These are phyloP conservation scores for Ophiocordyceps australis DNA, from an alignment of 2,329 filamentous ascomycete genomes.

Conservation along the genomic window DNA sequence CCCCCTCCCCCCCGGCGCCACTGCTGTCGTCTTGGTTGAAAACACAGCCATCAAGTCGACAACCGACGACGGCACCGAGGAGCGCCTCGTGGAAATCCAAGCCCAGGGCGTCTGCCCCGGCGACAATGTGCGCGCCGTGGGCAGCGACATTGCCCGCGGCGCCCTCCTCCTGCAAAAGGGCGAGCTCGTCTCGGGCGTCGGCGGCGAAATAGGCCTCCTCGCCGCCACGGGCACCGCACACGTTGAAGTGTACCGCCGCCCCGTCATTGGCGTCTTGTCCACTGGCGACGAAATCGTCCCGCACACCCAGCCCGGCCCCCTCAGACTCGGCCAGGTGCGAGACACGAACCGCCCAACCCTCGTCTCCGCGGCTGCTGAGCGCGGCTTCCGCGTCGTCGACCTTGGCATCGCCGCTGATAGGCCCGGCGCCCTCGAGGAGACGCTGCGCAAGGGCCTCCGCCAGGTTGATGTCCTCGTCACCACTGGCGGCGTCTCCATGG, in stretches of 20 bases:
- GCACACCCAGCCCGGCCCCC: slow-evolving; percentile 40
- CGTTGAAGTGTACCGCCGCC: slow-evolving; percentile 57
- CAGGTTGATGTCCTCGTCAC: slow-evolving; percentile 72
- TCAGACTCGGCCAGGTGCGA: slow-evolving; percentile 69
- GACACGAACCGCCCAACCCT: slow-evolving; percentile 87
- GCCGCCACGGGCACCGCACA: slow-evolving; percentile 63
- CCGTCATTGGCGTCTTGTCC: slow-evolving; percentile 71
- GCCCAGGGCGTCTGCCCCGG: slow-evolving; percentile 55
- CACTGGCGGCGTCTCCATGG: slow-evolving; percentile 92
- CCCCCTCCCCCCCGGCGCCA: slow-evolving; percentile 73
- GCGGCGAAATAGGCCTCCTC: slow-evolving; percentile 80
- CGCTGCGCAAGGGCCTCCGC: slow-evolving; percentile 56
- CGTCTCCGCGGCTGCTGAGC: slow-evolving; percentile 55
- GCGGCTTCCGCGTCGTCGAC: slow-evolving; percentile 66
- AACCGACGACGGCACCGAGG: slow-evolving; percentile 68
- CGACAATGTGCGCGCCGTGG: slow-evolving; percentile 82
- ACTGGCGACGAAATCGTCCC: slow-evolving; percentile 90
- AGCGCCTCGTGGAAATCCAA: slow-evolving; percentile 74
- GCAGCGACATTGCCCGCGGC: slow-evolving; percentile 63
- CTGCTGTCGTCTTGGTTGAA: slow-evolving; percentile 83
- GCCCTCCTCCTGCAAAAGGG: slow-evolving; percentile 57
- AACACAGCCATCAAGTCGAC: slow-evolving; percentile 63
- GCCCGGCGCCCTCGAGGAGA: slow-evolving; percentile 56
- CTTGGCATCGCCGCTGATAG: slow-evolving; percentile 70
- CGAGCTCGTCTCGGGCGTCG: slow-evolving; percentile 67